Percentiles rank a stretch among this genome's conserved stretches.
phyloP scores from a whole-genome alignment of 257 asterid species.

The Solanum sejunctum region DNA sequence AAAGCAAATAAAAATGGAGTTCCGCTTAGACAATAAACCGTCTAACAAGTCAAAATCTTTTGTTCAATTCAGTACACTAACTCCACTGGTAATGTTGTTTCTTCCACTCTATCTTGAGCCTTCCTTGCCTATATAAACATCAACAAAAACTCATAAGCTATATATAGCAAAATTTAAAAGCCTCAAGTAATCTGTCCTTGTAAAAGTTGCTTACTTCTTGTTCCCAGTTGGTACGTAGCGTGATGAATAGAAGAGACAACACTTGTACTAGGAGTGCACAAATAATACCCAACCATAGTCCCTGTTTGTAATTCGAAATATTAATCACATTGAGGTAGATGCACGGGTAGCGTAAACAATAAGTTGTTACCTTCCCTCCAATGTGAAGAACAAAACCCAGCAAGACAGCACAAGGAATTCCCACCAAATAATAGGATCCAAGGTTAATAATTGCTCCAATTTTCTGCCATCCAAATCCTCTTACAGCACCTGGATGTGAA shows the following conservation, averaged over 20 bases:
- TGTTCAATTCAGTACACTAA: background rate
- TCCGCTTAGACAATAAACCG: background rate
- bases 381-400: slow-evolving; percentile 50
- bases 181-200: background rate
- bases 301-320: slow-evolving; percentile 20
- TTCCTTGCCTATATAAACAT: background rate
- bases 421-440: slow-evolving; percentile 78
- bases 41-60: background rate
- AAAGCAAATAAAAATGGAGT: background rate
- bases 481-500: slow-evolving; percentile 36
- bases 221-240: slow-evolving; percentile 44
- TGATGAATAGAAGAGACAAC: slow-evolving; percentile 25
- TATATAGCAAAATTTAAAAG: background rate
- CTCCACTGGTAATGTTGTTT: background rate
- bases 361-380: slow-evolving; percentile 53
- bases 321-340: background rate
- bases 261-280: slow-evolving; percentile 60
- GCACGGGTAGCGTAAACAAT: background rate
- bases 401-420: slow-evolving; percentile 54
- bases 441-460: slow-evolving; percentile 78
- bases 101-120: background rate
- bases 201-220: slow-evolving; percentile 33
- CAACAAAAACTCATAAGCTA: background rate
- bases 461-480: slow-evolving; percentile 82
- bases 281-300: slow-evolving; percentile 65